phyloP scores from a whole-genome alignment of 163 green algal species.

The Scenedesmus sp. region DNA sequence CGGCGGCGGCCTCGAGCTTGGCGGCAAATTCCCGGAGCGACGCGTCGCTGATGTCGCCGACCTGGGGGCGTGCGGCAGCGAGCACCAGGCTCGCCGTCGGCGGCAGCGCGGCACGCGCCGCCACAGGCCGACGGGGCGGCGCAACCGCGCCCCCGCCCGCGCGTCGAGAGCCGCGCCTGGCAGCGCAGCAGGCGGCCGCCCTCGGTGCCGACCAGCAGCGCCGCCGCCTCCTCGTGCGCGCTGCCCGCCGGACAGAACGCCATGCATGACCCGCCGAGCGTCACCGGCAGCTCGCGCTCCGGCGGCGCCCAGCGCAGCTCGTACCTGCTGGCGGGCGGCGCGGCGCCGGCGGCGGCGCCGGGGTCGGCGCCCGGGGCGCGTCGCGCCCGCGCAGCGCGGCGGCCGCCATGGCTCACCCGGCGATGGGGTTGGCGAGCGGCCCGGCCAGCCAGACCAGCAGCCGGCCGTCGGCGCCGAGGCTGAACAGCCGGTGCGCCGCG shows the following conservation, averaged over 20 bases:
- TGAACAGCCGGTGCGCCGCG: conserved; percentile 72
- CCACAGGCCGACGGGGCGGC: too few species aligned
- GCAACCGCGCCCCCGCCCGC: too few species aligned
- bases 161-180: conserved; percentile 52
- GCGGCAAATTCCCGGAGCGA: conserved; percentile 9
- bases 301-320: conserved; percentile 63
- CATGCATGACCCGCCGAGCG: conserved; percentile 65
- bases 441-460: conserved; percentile 73
- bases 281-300: conserved; percentile 45
- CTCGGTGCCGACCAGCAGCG: conserved; percentile 66
- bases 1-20: background rate
- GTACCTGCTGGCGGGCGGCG: conserved; percentile 50
- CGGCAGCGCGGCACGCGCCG: too few species aligned
- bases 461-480: conserved; percentile 63
- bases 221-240: conserved; percentile 29
- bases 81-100: too few species aligned
- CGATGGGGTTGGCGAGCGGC: conserved; percentile 60
- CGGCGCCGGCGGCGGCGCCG: background rate
- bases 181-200: conserved; percentile 67
- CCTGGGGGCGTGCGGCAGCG: background rate
- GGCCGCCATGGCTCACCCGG: conserved; percentile 47
- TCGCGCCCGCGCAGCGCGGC: background rate
- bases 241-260: conserved; percentile 50
- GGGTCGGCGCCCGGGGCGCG: too few species aligned
- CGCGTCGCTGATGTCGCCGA: conserved; percentile 38